Percentiles rank a stretch among this genome's conserved stretches.
Evolutionary conservation across 2,329 filamentous ascomycete species (phyloP).

Genomic region (Xylariaceae sp.): DNA sequence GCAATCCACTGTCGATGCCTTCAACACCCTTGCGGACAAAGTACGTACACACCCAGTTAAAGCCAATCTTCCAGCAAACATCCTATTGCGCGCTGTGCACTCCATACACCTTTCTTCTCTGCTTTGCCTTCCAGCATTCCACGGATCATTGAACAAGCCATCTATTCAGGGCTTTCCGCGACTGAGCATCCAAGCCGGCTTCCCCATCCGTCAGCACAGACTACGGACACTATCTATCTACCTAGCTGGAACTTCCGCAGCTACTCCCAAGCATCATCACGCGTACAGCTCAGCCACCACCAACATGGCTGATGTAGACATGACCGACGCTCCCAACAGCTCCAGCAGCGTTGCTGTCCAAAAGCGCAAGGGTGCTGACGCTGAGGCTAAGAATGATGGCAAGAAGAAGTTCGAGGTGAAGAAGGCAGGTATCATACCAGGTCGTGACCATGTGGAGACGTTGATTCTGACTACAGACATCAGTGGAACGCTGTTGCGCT

Average conservation of each 20-base stretch:
- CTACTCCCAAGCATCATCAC: not conserved
- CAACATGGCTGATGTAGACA: conserved; percentile 90
- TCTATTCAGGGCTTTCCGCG: not conserved
- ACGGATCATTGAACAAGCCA: not conserved
- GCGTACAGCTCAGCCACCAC: not conserved
- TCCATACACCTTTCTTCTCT: not conserved
- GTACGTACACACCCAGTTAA: not conserved
- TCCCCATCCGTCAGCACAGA: not conserved
- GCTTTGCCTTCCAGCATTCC: not conserved
- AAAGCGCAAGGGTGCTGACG: conserved; percentile 46
- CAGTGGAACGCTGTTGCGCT: conserved; percentile 98
- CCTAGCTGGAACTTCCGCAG: not conserved
- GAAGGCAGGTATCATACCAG: conserved; percentile 61
- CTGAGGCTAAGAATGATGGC: conserved; percentile 55
- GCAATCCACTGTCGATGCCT: not conserved
- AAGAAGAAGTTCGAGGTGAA: conserved; percentile 99
- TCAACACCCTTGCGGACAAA: conserved; percentile 9
- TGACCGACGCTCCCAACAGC: conserved; percentile 74
- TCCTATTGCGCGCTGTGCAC: not conserved
- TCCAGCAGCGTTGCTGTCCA: conserved; percentile 46
- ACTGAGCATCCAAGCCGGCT: conserved; percentile 1
- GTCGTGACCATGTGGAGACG: not conserved
- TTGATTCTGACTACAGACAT: conserved; percentile 16
- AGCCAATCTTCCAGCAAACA: not conserved
- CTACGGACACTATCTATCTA: not conserved